These are phyloP conservation scores for Yamadazyma sp. DNA, from an alignment of 805 yeast species.

Conservation along the genomic window DNA sequence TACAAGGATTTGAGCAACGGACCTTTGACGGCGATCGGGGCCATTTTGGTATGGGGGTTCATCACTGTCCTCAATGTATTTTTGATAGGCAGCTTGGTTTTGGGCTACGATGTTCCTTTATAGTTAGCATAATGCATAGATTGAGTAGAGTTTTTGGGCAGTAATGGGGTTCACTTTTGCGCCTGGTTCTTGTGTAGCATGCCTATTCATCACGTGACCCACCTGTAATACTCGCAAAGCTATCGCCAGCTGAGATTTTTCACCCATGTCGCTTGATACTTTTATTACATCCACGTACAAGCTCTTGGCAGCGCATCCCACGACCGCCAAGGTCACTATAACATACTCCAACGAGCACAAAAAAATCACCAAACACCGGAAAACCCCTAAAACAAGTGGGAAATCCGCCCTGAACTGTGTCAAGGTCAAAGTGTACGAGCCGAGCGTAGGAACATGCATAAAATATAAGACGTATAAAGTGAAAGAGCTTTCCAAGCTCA, in stretches of 20 bases:
- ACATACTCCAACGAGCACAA: slow-evolving; percentile 34
- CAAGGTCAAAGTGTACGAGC: slow-evolving; percentile 63
- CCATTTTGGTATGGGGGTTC: slow-evolving; percentile 65
- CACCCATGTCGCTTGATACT: slow-evolving; percentile 13
- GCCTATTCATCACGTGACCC: no score
- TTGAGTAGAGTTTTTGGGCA: no score
- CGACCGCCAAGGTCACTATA: slow-evolving; percentile 34
- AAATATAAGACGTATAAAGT: slow-evolving; percentile 56
- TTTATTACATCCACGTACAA: slow-evolving; percentile 19
- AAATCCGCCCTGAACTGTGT: slow-evolving; percentile 33
- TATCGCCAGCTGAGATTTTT: no score
- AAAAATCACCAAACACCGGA: slow-evolving; percentile 18
- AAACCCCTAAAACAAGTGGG: slow-evolving; percentile 13
- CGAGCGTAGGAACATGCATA: slow-evolving; percentile 61
- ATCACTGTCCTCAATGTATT: slow-evolving; percentile 73
- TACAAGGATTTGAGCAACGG: slow-evolving; percentile 73
- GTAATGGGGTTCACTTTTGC: no score
- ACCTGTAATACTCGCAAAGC: no score
- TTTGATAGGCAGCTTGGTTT: slow-evolving; percentile 46
- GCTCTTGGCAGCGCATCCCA: slow-evolving; percentile 38
- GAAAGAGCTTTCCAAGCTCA: slow-evolving; percentile 72
- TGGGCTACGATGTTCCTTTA: slow-evolving; percentile 30
- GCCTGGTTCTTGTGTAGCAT: no score
- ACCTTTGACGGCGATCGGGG: slow-evolving; percentile 48
- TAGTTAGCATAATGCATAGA: slow-evolving; percentile 10